Conservation (phyloP, 371 early-diverging fungal genomes). For the Lichtheimia hyalospora region DNA sequence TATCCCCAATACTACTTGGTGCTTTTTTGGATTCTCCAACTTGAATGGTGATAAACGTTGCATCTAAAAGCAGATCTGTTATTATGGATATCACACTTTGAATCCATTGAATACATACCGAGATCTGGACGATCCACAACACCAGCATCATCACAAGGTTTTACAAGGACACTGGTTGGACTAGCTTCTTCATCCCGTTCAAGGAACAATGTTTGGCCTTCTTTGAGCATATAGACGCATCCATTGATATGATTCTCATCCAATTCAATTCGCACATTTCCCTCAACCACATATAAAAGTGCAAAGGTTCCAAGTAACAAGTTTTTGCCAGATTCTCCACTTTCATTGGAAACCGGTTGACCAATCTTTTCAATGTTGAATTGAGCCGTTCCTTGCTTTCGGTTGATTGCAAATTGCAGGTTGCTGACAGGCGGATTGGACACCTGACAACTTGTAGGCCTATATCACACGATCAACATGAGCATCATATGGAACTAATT, state of each 20-base stretch:
- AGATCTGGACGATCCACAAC: slow-evolving; percentile 26
- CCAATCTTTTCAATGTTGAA: slow-evolving; percentile 45
- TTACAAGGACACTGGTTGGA: slow-evolving; percentile 56
- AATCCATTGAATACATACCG: slow-evolving; percentile 13
- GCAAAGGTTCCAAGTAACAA: slow-evolving; percentile 58
- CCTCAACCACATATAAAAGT: slow-evolving; percentile 62
- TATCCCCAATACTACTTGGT: neutral
- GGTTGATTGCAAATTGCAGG: slow-evolving; percentile 59
- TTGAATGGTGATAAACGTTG: slow-evolving; percentile 40
- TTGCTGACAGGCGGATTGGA: slow-evolving; percentile 49
- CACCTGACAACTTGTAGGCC: slow-evolving; percentile 50
- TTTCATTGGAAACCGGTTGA: slow-evolving; percentile 38
- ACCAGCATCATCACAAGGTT: slow-evolving; percentile 37
- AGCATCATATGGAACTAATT: neutral
- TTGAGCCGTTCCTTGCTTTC: slow-evolving; percentile 39
- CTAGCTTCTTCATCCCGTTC: slow-evolving; percentile 64
- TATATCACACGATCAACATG: slow-evolving; percentile 4
- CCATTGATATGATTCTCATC: slow-evolving; percentile 38
- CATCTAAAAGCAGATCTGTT: slow-evolving; percentile 17
- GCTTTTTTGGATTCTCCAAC: slow-evolving; percentile 21
- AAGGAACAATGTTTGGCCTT: slow-evolving; percentile 58
- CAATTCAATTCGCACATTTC: slow-evolving; percentile 52
- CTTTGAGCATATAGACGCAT: slow-evolving; percentile 22
- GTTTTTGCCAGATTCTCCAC: slow-evolving; percentile 44
- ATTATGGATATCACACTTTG: neutral